Evolutionary conservation across 768 basidiomycete genomes (phyloP).

Genomic region (Tremella yokohamensis): DNA sequence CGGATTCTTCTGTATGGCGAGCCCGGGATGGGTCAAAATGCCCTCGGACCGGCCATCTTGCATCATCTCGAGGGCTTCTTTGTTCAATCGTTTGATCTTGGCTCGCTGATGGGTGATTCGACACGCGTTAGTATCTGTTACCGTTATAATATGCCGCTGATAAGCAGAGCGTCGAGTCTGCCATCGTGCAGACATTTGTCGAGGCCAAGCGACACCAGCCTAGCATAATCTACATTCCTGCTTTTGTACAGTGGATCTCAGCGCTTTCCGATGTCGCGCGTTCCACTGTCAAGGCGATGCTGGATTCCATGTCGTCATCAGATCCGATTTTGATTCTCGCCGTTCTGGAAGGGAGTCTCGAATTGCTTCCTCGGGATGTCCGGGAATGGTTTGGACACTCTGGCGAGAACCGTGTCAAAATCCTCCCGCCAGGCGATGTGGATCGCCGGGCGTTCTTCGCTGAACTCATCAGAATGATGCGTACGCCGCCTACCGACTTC

Average conservation of each 20-base stretch:
- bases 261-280: slow-evolving; percentile 79
- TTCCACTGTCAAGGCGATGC: slow-evolving; percentile 79
- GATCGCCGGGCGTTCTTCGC: slow-evolving; percentile 74
- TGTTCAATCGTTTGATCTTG: slow-evolving; percentile 88
- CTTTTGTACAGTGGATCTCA: slow-evolving; percentile 76
- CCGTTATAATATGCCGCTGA: slow-evolving; percentile 5
- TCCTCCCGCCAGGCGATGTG: slow-evolving; percentile 57
- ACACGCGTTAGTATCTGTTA: slow-evolving; percentile 62
- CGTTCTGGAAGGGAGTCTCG: slow-evolving; percentile 72
- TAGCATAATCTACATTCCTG: slow-evolving; percentile 90
- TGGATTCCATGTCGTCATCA: slow-evolving; percentile 82
- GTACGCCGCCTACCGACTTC: slow-evolving; percentile 76
- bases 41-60: slow-evolving; percentile 81
- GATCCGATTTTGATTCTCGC: slow-evolving; percentile 92
- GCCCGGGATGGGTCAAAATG: slow-evolving; percentile 83
- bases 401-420: slow-evolving; percentile 68
- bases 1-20: slow-evolving; percentile 77
- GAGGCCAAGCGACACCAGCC: slow-evolving; percentile 98
- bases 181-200: slow-evolving; percentile 88
- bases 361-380: slow-evolving; percentile 73
- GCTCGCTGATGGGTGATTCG: slow-evolving; percentile 80
- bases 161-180: slow-evolving; percentile 76
- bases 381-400: slow-evolving; percentile 81
- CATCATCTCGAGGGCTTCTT: slow-evolving; percentile 96
- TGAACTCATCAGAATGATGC: slow-evolving; percentile 65